Base-by-base conservation (phyloP, 2,329 filamentous ascomycete genomes). In the Pseudonectria buxi region DNA sequence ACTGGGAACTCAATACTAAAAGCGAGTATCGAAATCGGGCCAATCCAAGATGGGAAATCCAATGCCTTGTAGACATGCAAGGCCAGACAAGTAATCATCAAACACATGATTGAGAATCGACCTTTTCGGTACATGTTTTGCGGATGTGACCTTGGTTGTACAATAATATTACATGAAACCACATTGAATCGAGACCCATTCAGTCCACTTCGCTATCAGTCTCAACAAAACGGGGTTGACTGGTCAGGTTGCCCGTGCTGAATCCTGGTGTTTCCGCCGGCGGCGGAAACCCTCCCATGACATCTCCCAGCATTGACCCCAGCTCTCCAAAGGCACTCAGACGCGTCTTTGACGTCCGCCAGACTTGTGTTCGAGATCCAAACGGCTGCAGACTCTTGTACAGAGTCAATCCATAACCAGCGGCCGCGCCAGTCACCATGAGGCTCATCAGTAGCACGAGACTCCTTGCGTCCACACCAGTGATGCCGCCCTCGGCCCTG, bases 321-420 rank as follows among this genome's bases (percentile, higher is more conserved):
- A 71, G 54, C 14, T 69, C 65, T 4, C 70, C 71, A 43, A 71
- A 69, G 37, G 61, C 59, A 32, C 60, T 57, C 24, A 74, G 42
- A 1, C 55, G 47, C 10, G 45, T 48, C 26, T 42, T 53, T n/a
- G 49, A 37, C 2, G 59, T 50, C 37, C 54, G 54, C 60, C 71
- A 75, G 2, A 61, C 47, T 33, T 74, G 65, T 10, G 57, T 56
- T 14, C 56, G 51, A n/a, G 61, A 54, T 2, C 71, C 71, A 41
- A 71, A 69, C 2, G 68, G 64, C 16, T 63, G 56, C 36, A 72
- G 47, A 3, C 55, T 51, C 22, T 56, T 58, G 48, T 70, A 70
- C 11, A 62, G 40, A 26, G 61, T 53, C 7, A 63, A 51, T 2
- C 62, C 59, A 30, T 66, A 69, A 14, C 58, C 57, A 6, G 65